A percentile compares a stretch with the other conserved stretches of the same genome.
Conservation (phyloP, 2,329 filamentous ascomycete genomes). For the Curvularia sp. region DNA sequence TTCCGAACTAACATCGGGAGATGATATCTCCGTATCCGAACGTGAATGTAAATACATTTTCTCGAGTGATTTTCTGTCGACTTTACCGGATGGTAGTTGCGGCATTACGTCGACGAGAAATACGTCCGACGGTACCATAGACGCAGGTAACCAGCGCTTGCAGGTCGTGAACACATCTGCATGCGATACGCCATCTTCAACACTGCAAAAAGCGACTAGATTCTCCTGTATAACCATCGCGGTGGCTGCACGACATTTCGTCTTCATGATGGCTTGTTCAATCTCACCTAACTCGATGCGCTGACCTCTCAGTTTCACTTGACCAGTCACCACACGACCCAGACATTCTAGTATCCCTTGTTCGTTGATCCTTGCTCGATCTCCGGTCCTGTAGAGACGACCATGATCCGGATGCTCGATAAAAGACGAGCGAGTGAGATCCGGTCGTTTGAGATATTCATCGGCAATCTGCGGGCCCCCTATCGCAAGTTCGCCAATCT, state of each 20-base stretch:
- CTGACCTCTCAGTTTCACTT: conserved; percentile 87
- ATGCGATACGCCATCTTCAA: conserved; percentile 54
- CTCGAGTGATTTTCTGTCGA: conserved; percentile 72
- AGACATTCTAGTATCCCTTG: conserved; percentile 81
- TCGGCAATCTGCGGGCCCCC: conserved; percentile 80
- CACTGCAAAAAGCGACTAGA: conserved; percentile 77
- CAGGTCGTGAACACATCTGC: conserved; percentile 65
- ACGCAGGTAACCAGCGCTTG: conserved; percentile 76
- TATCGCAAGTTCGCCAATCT: conserved; percentile 79
- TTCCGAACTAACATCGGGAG: conserved; percentile 14
- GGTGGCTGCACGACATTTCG: conserved; percentile 65
- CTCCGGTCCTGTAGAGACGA: conserved; percentile 81
- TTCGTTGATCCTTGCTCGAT: conserved; percentile 73
- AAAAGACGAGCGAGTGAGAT: conserved; percentile 77
- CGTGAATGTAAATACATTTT: conserved; percentile 57
- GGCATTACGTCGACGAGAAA: conserved; percentile 70
- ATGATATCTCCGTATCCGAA: conserved; percentile 22
- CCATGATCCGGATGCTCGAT: conserved; percentile 70
- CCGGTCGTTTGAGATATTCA: conserved; percentile 80
- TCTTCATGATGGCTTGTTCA: conserved; percentile 44
- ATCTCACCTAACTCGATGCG: conserved; percentile 76
- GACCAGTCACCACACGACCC: conserved; percentile 78
- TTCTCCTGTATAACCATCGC: conserved; percentile 71
- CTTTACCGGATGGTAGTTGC: conserved; percentile 81
- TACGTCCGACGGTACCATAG: conserved; percentile 82